phyloP scores from a whole-genome alignment of 2,329 filamentous ascomycete species.

The Eutypa lata region DNA sequence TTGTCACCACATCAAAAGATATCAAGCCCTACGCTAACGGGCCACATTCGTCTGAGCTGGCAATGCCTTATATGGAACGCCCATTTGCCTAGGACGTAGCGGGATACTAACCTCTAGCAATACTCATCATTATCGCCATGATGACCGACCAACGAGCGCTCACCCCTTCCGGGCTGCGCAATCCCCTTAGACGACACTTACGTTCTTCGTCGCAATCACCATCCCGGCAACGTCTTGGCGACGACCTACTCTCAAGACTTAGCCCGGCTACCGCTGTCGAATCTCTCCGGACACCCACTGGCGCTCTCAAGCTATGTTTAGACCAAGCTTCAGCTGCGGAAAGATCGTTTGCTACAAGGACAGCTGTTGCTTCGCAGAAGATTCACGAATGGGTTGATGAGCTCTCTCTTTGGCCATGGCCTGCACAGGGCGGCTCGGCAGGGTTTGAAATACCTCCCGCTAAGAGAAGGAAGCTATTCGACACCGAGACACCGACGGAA shows the following conservation, averaged over 20 bases:
- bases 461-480: constrained; percentile 38
- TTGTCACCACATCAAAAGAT: not conserved
- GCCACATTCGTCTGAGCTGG: constrained; percentile 11
- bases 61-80: constrained; percentile 12
- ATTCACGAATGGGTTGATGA: constrained; percentile 76
- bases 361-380: constrained; percentile 66
- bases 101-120: constrained; percentile 22
- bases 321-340: constrained; percentile 62
- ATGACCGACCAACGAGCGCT: constrained; percentile 30
- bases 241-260: constrained; percentile 61
- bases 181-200: constrained; percentile 35
- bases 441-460: constrained; percentile 52
- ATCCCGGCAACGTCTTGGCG: constrained; percentile 40
- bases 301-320: constrained; percentile 56
- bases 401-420: constrained; percentile 60
- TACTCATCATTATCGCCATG: constrained; percentile 2
- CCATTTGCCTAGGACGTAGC: constrained; percentile 9
- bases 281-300: constrained; percentile 53
- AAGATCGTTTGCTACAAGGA: constrained; percentile 67
- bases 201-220: constrained; percentile 42
- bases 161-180: constrained; percentile 32
- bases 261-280: constrained; percentile 59
- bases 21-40: not conserved
- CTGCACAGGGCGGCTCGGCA: constrained; percentile 41
- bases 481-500: constrained; percentile 13